phyloP scores from a whole-genome alignment of 208 protist genomes.

The Phytomonas francai region DNA sequence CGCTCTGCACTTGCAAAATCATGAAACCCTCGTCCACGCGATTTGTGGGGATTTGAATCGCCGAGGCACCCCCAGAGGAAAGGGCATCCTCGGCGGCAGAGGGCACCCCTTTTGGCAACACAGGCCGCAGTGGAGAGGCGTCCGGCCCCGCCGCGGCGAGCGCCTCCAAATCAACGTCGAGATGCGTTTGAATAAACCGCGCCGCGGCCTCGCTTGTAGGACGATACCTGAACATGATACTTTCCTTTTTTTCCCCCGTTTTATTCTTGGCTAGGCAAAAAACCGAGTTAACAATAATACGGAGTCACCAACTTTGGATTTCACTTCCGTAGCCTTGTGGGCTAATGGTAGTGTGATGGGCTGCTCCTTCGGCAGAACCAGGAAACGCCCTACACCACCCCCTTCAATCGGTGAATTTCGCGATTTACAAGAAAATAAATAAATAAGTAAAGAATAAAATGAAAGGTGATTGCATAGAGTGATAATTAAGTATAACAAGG shows the following conservation, averaged over 20 bases:
- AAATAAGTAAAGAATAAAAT: no score
- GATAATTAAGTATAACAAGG: not conserved
- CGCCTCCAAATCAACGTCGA: constrained; percentile 43
- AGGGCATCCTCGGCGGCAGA: not conserved
- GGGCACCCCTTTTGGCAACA: not conserved
- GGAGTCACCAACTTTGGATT: no score
- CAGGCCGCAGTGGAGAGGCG: not conserved
- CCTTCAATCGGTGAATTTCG: no score
- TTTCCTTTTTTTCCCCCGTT: not conserved
- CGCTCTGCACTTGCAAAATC: constrained; percentile 50
- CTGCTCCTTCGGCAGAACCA: no score
- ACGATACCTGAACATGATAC: not conserved
- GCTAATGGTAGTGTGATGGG: no score
- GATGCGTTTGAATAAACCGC: constrained; percentile 27
- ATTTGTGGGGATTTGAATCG: not conserved
- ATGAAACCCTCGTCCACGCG: not conserved
- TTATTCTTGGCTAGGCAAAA: not conserved
- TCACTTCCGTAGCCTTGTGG: no score
- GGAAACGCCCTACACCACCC: no score
- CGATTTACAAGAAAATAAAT: no score
- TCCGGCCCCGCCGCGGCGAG: constrained; percentile 14
- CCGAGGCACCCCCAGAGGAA: not conserved
- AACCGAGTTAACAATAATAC: no score
- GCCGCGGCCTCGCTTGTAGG: constrained; percentile 19
- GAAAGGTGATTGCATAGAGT: not conserved